Evolutionary conservation across 139 green algal species (phyloP), one percentile per base, ranked within the genome.

Genomic region (Edaphochlamys debaryana): DNA sequence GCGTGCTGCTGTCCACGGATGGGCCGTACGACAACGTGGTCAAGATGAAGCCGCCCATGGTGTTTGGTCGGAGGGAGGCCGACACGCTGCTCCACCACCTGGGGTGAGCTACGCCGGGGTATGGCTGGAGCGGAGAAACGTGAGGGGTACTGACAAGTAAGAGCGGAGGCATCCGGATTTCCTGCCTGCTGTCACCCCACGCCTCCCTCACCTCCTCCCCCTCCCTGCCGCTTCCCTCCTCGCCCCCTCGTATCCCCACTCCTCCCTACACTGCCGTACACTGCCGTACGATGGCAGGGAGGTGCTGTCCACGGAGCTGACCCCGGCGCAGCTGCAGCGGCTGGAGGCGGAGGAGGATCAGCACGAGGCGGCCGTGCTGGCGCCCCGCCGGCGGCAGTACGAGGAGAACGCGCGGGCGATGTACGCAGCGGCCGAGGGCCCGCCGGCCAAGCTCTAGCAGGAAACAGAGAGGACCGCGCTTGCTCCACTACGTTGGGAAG

Each of bases 41-140:
- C 64, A 96, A 96, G 85, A 91, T 95, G 69, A 95, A 96, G 88
- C 93, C 93, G 37, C 93, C 93, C 1, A 72, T 96, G 83, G 89
- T 90, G 41, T 96, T 96, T 72, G 75, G 70, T 4, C 20, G 58
- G 32, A n/a, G 29, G 30, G 88, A 95, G 69, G 92, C 83, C 11
- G 89, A 94, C 54, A 45, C 52, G 9, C 78, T 95, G 68, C 60
- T 93, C 7, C 32, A 80, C 11, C 88, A 86, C 1, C 77, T 97
- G 15, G 81, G 85, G 88, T 92, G 78, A 30, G 82, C 50, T 0
- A 7, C 32, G 32, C 48, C 42, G 42, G 52, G 9, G 15, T 27
- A 6, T 25, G 52, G 52, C 52, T 20, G 6, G 52, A 6, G 19
- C 48, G 13, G 52, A 27, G 52, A 27, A 15, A 3, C 4, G 52